A percentile compares a stretch with the other conserved stretches of the same genome.
phyloP scores from a whole-genome alignment of 257 asterid genomes.

The Knoxia roxburghii region DNA sequence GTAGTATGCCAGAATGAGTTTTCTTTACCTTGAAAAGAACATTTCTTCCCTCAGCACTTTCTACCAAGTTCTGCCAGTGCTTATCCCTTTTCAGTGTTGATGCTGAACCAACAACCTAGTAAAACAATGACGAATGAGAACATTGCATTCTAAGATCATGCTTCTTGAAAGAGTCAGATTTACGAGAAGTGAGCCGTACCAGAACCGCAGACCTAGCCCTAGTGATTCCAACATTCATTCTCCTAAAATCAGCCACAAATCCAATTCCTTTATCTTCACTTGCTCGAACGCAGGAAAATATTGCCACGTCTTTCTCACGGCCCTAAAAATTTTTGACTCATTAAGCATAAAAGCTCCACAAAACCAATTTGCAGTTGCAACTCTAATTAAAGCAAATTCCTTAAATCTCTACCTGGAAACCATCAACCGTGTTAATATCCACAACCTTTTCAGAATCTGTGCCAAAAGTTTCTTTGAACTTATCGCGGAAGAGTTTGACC shows the following conservation, averaged over 20 bases:
- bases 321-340: constrained; percentile 43
- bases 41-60: constrained; percentile 74
- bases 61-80: constrained; percentile 80
- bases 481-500: constrained; percentile 72
- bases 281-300: constrained; percentile 94
- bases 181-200: constrained; percentile 39
- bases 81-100: constrained; percentile 69
- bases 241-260: constrained; percentile 80
- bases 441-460: constrained; percentile 68
- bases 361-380: not conserved
- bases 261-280: constrained; percentile 69
- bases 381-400: constrained; percentile 3
- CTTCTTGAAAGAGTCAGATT: not conserved
- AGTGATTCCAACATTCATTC: constrained; percentile 98
- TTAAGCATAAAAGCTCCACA: not conserved
- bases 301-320: constrained; percentile 95
- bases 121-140: constrained; percentile 3
- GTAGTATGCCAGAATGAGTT: not conserved
- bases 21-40: constrained; percentile 55
- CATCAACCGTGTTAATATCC: constrained; percentile 93
- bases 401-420: constrained; percentile 64
- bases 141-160: not conserved
- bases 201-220: constrained; percentile 93
- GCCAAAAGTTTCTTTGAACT: constrained; percentile 60
- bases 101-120: constrained; percentile 94